These are phyloP conservation scores for Ramaria sp. DNA, from an alignment of 768 basidiomycete genomes.

Conservation along the genomic window DNA sequence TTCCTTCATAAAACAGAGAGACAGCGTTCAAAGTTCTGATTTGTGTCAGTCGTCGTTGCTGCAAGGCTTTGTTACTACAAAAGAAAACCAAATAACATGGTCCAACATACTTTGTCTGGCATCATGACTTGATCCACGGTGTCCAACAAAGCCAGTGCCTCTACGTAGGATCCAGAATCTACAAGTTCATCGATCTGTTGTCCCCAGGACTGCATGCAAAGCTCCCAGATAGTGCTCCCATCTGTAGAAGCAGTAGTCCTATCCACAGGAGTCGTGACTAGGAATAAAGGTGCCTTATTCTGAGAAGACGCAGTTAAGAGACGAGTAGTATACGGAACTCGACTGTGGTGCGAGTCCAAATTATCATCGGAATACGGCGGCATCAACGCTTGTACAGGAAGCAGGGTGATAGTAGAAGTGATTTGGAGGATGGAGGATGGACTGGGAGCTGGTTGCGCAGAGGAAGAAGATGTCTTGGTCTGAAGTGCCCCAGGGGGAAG, in stretches of 20 bases:
- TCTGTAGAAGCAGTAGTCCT: slow-evolving; percentile 50
- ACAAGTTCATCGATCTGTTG: slow-evolving; percentile 83
- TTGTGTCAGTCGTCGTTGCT: slow-evolving; percentile 45
- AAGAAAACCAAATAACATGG: not conserved
- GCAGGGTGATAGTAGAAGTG: slow-evolving; percentile 56
- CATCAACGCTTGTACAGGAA: slow-evolving; percentile 46
- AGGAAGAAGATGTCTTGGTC: slow-evolving; percentile 15
- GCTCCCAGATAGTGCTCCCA: slow-evolving; percentile 71
- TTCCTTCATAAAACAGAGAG: slow-evolving; percentile 53
- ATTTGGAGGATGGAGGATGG: slow-evolving; percentile 57
- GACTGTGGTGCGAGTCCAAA: slow-evolving; percentile 21
- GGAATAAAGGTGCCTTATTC: slow-evolving; percentile 42
- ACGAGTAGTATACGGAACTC: slow-evolving; percentile 36
- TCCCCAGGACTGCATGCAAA: slow-evolving; percentile 62
- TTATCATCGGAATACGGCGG: slow-evolving; percentile 38
- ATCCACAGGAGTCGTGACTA: slow-evolving; percentile 68
- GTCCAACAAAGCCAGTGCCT: slow-evolving; percentile 73
- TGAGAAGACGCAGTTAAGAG: slow-evolving; percentile 49
- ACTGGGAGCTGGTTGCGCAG: slow-evolving; percentile 23
- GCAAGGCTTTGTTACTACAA: slow-evolving; percentile 4
- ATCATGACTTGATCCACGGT: slow-evolving; percentile 48
- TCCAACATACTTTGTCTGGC: slow-evolving; percentile 47
- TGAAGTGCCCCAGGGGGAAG: slow-evolving; percentile 58
- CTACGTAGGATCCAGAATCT: slow-evolving; percentile 49
- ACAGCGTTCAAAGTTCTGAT: slow-evolving; percentile 73